Evolutionary conservation across 2,329 filamentous ascomycete species (phyloP).

Genomic region (Xylariaceae sp.): DNA sequence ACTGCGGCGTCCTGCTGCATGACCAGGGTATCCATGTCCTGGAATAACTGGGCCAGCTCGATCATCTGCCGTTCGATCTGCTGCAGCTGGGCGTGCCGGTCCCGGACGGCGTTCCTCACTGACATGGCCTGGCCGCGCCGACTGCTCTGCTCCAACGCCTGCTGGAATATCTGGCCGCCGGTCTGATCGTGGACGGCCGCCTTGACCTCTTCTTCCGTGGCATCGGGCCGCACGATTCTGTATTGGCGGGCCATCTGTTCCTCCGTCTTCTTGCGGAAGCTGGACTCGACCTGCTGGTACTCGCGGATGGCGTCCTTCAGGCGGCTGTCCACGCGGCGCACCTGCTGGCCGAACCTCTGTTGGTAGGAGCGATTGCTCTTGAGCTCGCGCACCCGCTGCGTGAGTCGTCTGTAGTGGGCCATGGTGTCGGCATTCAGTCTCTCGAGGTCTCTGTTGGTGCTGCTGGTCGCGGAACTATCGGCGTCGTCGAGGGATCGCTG

Average conservation of each 20-base stretch:
- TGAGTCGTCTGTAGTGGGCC: constrained; percentile 72
- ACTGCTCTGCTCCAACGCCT: constrained; percentile 76
- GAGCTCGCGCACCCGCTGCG: constrained; percentile 71
- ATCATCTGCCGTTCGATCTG: constrained; percentile 91
- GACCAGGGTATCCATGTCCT: constrained; percentile 80
- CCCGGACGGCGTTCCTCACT: constrained; percentile 72
- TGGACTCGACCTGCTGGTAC: constrained; percentile 75
- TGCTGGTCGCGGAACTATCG: constrained; percentile 62
- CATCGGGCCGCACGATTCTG: constrained; percentile 79
- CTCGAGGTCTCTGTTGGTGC: constrained; percentile 65
- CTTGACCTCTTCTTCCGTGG: constrained; percentile 69
- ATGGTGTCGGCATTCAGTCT: constrained; percentile 73
- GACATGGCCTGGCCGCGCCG: constrained; percentile 75
- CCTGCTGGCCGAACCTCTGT: constrained; percentile 71
- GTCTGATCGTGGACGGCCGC: constrained; percentile 68
- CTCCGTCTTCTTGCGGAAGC: constrained; percentile 73
- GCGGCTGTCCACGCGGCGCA: constrained; percentile 72
- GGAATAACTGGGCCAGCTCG: constrained; percentile 80
- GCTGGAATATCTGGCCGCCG: constrained; percentile 77
- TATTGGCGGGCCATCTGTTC: constrained; percentile 87
- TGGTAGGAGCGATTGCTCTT: constrained; percentile 76
- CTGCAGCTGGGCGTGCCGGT: constrained; percentile 79
- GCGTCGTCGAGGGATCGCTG: constrained; percentile 67
- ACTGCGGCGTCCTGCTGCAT: constrained; percentile 81
- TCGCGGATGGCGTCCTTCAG: constrained; percentile 75